phyloP scores from a whole-genome alignment of 306 rosid genomes.

The Castanea mollissima region DNA sequence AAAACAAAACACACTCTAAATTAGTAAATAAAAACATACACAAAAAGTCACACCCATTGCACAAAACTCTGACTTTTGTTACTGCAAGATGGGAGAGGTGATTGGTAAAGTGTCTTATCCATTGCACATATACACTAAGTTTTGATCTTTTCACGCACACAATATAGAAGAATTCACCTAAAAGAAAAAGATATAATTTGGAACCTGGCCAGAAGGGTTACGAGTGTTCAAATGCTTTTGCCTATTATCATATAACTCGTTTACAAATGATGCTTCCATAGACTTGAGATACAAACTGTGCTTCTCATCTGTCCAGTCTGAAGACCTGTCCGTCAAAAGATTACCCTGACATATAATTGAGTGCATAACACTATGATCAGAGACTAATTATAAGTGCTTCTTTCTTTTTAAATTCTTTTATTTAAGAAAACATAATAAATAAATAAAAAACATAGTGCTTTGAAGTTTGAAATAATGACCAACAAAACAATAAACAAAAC shows the following conservation, averaged over 20 bases:
- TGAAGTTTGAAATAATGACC: neutral
- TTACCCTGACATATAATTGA: slow-evolving; percentile 31
- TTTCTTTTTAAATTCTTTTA: neutral
- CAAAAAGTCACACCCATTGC: too few relatives aligned
- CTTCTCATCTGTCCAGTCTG: slow-evolving; percentile 79
- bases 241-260: slow-evolving; percentile 40
- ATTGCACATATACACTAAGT: too few relatives aligned
- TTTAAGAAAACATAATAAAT: too few relatives aligned
- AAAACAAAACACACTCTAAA: neutral
- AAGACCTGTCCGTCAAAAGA: slow-evolving; percentile 29
- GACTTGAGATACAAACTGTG: slow-evolving; percentile 74
- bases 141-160: neutral
- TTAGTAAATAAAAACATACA: neutral
- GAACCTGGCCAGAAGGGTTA: slow-evolving; percentile 55
- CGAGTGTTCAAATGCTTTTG: slow-evolving; percentile 1
- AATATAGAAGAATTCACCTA: neutral
- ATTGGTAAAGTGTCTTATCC: too few relatives aligned
- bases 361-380: neutral
- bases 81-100: too few relatives aligned
- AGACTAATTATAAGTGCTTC: neutral
- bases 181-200: neutral
- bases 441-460: neutral
- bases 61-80: too few relatives aligned
- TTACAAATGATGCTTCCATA: slow-evolving; percentile 78
- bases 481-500: neutral